Percentiles rank a stretch among this genome's conserved stretches.
These are phyloP conservation scores for Fagopyrum homotropicum DNA, from an alignment of 148 eudicot species.

Conservation along the genomic window DNA sequence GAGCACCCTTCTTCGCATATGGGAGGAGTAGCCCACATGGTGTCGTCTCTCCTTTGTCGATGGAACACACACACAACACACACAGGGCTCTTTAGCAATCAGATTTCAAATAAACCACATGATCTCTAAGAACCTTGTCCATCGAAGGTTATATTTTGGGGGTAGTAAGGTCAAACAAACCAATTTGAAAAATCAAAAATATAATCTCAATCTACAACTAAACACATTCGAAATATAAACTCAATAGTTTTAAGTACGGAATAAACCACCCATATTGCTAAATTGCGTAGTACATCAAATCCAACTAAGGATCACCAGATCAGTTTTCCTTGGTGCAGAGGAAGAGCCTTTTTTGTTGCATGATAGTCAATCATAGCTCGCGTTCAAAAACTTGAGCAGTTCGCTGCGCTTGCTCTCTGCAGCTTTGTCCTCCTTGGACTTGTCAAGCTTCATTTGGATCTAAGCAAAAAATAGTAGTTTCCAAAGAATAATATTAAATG, in stretches of 20 bases:
- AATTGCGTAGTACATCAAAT: background rate
- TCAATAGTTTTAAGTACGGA: background rate
- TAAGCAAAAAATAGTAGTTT: constrained; percentile 13
- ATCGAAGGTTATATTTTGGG: no score
- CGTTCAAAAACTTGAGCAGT: constrained; percentile 79
- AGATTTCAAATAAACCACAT: no score
- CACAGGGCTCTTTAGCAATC: no score
- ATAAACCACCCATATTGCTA: background rate
- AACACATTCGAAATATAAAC: background rate
- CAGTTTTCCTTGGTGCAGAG: background rate
- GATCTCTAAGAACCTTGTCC: no score
- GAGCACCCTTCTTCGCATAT: no score
- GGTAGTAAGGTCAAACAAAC: no score
- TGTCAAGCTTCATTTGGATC: constrained; percentile 88
- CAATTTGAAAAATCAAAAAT: no score
- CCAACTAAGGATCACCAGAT: background rate
- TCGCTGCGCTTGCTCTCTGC: constrained; percentile 84
- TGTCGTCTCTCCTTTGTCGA: no score
- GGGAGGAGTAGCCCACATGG: no score
- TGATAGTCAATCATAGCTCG: constrained; percentile 64
- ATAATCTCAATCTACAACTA: no score
- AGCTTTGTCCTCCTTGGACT: constrained; percentile 85
- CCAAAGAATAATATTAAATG: background rate
- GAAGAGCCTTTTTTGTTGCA: background rate
- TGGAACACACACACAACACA: no score